A percentile compares a stretch with the other conserved stretches of the same genome.
Conservation (phyloP, 768 basidiomycete species). For the Collybia nuda region DNA sequence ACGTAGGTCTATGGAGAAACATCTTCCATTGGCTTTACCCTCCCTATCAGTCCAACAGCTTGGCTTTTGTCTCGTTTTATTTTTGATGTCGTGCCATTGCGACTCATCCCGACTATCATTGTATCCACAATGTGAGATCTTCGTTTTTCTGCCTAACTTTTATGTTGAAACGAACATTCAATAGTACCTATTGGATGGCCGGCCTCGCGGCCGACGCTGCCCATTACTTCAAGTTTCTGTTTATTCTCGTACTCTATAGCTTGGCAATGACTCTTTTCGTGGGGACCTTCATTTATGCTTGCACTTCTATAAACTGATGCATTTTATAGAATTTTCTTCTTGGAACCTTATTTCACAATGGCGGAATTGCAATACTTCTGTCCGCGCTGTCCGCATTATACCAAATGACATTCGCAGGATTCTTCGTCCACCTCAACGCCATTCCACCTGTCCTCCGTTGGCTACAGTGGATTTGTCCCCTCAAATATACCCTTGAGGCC, state of each 20-base stretch:
- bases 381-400: slow-evolving; percentile 75
- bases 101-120: slow-evolving; percentile 86
- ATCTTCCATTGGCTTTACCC: slow-evolving; percentile 1
- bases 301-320: background rate
- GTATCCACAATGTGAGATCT: slow-evolving; percentile 75
- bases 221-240: slow-evolving; percentile 92
- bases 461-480: slow-evolving; percentile 88
- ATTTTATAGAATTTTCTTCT: slow-evolving; percentile 80
- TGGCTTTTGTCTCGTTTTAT: slow-evolving; percentile 89
- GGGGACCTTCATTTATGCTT: slow-evolving; percentile 24
- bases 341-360: slow-evolving; percentile 79
- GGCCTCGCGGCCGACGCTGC: slow-evolving; percentile 77
- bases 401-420: slow-evolving; percentile 89
- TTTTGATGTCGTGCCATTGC: slow-evolving; percentile 88
- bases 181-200: slow-evolving; percentile 93
- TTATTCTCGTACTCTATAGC: slow-evolving; percentile 84
- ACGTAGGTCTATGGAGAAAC: slow-evolving; percentile 8
- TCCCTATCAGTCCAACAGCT: slow-evolving; percentile 64
- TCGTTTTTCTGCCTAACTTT: background rate
- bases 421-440: slow-evolving; percentile 83
- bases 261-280: slow-evolving; percentile 87
- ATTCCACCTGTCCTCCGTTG: slow-evolving; percentile 93
- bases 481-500: slow-evolving; percentile 85
- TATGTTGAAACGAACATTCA: slow-evolving; percentile 6
- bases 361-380: slow-evolving; percentile 87